Evolutionary conservation across 805 yeast genomes (phyloP), one percentile per base, ranked within the genome.

Genomic region (Millerozyma miso): DNA sequence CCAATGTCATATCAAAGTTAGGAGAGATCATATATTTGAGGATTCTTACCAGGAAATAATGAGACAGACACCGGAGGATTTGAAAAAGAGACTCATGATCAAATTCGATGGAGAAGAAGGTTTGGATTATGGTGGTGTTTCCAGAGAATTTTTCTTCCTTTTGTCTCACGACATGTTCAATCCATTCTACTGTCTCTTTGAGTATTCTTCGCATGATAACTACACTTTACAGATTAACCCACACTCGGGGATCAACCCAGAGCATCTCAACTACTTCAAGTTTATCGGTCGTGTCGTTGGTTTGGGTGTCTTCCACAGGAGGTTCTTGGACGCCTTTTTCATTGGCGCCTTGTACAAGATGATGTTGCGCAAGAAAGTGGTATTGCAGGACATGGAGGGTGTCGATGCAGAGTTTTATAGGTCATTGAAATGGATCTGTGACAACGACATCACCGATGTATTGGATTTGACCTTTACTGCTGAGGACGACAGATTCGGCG

Each of bases 91-190:
- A 62, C 73, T 93, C 49, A 93, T 93, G 99, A 93, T 93, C 67
- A 89, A 91, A 64, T 93, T 93, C 59, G 99, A 93, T 56, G 99
- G 99, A 48, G 99, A 93, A 72, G 99, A 93, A 74, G 99, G 99
- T 66, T 79, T 93, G 57, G 99, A 93, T 73, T 93, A 93, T 62
- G 99, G 99, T 77, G 99, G 99, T 63, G 98, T 93, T 49, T 88
- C 97, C 23, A 80, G 99, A 72, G 99, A 93, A 67, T 93, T 88
- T 66, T 93, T 93, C 83, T 93, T 90, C 71, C 76, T 90, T 61
- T 75, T 93, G 52, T 90, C 98, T 3, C 99, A 93, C 63, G 98
- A 93, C 67, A 93, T 93, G 97, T 93, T 93, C 67, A 90, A 93
- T 63, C 99, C 99, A 49, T 88, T 90, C 65, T 93, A 93, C 66